phyloP scores from a whole-genome alignment of 2,329 filamentous ascomycete genomes.

The Tolypocladium nubicola region DNA sequence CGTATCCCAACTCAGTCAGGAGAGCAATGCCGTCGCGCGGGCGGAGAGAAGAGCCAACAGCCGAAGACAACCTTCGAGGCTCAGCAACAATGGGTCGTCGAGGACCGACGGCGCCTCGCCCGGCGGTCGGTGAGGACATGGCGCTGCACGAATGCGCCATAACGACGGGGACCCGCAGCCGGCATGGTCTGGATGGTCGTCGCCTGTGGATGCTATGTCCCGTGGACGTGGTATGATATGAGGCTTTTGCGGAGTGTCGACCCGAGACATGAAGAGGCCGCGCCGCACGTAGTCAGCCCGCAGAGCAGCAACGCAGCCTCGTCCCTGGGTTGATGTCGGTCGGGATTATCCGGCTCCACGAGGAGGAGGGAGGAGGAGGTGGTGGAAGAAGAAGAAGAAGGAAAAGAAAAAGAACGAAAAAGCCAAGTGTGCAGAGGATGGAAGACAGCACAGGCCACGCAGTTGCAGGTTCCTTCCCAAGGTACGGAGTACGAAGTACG shows the following conservation, averaged over 20 bases:
- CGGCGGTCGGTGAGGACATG: not conserved
- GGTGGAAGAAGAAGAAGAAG: not conserved
- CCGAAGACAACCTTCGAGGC: too few relatives aligned
- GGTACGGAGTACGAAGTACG: not conserved
- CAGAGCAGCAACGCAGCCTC: not conserved
- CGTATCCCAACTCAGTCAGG: not conserved
- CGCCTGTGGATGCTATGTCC: not conserved
- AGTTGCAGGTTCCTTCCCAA: not conserved
- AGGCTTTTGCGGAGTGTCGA: not conserved
- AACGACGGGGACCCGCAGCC: not conserved
- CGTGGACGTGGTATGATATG: not conserved
- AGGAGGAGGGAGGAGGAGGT: not conserved
- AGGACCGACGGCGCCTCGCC: not conserved
- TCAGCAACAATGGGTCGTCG: not conserved
- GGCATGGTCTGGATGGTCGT: not conserved
- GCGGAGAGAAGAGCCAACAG: not conserved
- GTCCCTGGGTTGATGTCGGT: not conserved
- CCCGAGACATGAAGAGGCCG: not conserved
- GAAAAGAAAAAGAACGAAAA: too few relatives aligned
- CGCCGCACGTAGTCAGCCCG: not conserved
- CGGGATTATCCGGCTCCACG: not conserved
- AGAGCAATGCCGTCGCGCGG: not conserved
- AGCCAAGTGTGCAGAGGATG: not conserved
- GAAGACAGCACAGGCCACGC: not conserved
- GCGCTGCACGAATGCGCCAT: not conserved